These are phyloP conservation scores for Xerocomus potaroensis DNA, from an alignment of 768 basidiomycete species.

Conservation along the genomic window DNA sequence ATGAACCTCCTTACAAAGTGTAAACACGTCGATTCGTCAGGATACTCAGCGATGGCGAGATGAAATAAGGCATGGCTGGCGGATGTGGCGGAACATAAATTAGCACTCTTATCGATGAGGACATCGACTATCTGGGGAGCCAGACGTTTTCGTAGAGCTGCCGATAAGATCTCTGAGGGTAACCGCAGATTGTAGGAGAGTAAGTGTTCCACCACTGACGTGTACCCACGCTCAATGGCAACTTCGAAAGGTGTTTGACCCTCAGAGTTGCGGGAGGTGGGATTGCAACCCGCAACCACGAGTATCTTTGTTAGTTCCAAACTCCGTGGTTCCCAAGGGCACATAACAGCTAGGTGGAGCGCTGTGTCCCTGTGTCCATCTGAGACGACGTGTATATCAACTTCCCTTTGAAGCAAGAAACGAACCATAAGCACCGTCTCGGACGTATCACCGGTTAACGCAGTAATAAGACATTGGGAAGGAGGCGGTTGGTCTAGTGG, in stretches of 20 bases:
- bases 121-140: not conserved
- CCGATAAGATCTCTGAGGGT: not conserved
- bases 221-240: not conserved
- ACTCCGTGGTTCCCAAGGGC: constrained; percentile 1
- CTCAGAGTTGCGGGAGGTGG: not conserved
- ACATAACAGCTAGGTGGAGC: not conserved
- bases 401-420: constrained; percentile 4
- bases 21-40: not conserved
- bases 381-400: not conserved
- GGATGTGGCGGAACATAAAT: not conserved
- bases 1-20: not conserved
- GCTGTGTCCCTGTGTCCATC: not conserved
- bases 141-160: not conserved
- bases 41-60: not conserved
- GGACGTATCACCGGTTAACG: not conserved
- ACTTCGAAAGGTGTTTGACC: not conserved
- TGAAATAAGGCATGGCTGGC: not conserved
- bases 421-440: not conserved
- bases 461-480: not conserved
- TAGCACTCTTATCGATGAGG: not conserved
- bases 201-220: not conserved
- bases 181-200: not conserved
- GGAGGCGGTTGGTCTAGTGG: not conserved
- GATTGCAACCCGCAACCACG: not conserved
- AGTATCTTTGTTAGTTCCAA: not conserved